These are phyloP conservation scores for Penicillium corylophilum DNA, from an alignment of 2,329 filamentous ascomycete genomes.

Conservation along the genomic window DNA sequence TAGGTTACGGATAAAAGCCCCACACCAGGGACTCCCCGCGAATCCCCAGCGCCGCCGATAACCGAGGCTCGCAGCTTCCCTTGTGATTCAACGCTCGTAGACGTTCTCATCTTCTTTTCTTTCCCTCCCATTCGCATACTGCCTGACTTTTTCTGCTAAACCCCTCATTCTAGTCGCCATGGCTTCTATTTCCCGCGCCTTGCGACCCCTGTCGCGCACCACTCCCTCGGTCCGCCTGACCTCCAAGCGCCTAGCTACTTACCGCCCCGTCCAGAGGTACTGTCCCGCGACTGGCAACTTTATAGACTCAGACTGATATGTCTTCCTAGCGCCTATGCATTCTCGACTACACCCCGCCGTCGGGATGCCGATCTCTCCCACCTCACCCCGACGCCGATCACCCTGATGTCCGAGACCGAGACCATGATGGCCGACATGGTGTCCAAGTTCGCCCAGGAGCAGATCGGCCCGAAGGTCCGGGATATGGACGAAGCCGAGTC, in stretches of 20 bases:
- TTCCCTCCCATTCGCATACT: conserved; percentile 2
- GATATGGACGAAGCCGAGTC: conserved; percentile 97
- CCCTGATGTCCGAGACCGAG: conserved; percentile 88
- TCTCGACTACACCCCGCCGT: conserved; percentile 61
- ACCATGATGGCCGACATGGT: conserved; percentile 85
- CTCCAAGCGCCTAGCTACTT: conserved; percentile 38
- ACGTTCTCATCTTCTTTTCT: conserved; percentile 5
- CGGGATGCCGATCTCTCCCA: conserved; percentile 66
- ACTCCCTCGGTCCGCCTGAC: conserved; percentile 39
- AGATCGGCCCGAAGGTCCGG: conserved; percentile 84
- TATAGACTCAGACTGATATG: background rate
- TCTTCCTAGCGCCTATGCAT: conserved; percentile 47
- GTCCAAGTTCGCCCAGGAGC: conserved; percentile 83
- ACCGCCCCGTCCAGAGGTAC: conserved; percentile 45
- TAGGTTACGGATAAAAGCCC: conserved; percentile 8
- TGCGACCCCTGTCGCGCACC: conserved; percentile 48
- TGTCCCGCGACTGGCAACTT: conserved; percentile 1
- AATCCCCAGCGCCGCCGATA: conserved; percentile 24
- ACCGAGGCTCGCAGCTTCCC: conserved; percentile 23
- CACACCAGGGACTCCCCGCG: conserved; percentile 18
- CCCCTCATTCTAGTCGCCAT: conserved; percentile 32
- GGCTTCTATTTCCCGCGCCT: conserved; percentile 49
- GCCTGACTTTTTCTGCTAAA: background rate
- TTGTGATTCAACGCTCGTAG: conserved; percentile 18
- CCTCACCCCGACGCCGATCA: conserved; percentile 86